Evolutionary conservation across 2,329 filamentous ascomycete species (phyloP).

Genomic region (Ceratocystis albifundus): DNA sequence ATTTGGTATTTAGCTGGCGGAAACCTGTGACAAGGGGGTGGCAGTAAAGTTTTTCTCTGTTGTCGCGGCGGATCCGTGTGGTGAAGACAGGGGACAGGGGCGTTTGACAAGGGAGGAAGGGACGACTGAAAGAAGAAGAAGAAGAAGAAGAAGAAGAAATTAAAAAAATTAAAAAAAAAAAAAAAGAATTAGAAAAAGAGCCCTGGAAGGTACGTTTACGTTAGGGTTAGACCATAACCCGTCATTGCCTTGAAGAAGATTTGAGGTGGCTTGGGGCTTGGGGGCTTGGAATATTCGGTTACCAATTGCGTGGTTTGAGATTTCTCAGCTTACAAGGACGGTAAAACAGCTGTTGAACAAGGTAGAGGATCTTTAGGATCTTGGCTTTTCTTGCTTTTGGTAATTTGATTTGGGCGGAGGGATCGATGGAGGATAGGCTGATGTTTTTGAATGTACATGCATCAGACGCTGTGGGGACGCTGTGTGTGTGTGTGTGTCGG

Average conservation of each 20-base stretch:
- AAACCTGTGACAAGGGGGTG: slow-evolving; percentile 8
- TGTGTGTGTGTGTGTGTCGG: too few species aligned
- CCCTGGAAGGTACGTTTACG: too few species aligned
- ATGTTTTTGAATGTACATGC: background rate
- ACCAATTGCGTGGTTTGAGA: slow-evolving; percentile 5
- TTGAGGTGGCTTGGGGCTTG: background rate
- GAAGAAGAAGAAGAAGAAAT: background rate
- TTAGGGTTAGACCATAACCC: background rate
- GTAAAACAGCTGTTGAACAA: background rate
- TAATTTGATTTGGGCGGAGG: background rate
- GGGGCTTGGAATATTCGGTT: background rate
- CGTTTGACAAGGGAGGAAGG: background rate
- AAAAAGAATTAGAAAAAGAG: background rate
- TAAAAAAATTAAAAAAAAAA: too few species aligned
- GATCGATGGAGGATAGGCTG: background rate
- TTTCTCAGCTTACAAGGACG: background rate
- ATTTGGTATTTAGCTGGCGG: background rate
- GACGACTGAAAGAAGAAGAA: background rate
- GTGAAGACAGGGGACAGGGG: background rate
- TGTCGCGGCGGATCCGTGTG: background rate
- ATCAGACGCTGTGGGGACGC: too few species aligned
- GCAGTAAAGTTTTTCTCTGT: background rate
- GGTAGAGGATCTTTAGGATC: background rate
- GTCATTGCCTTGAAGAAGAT: too few species aligned
- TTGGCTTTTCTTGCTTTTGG: background rate